These are phyloP conservation scores for Phytophthora chlamydospora DNA, from an alignment of 352 stramenopile genomes.

Conservation along the genomic window DNA sequence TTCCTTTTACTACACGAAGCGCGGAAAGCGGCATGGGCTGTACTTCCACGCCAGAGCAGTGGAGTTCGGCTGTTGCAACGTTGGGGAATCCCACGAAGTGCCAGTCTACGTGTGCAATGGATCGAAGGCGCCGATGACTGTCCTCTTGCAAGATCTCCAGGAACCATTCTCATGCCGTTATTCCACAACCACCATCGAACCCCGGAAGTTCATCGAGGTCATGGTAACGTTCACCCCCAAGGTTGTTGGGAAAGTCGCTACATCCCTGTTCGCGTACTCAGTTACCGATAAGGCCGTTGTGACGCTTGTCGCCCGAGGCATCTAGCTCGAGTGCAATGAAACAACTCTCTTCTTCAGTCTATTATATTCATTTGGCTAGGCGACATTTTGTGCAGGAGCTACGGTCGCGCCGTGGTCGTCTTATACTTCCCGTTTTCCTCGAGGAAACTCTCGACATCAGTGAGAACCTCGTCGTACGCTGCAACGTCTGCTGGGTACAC, in stretches of 20 bases:
- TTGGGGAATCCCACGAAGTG: constrained; percentile 80
- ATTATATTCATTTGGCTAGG: constrained; percentile 29
- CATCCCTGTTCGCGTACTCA: constrained; percentile 83
- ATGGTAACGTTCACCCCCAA: constrained; percentile 79
- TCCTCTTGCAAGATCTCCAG: constrained; percentile 82
- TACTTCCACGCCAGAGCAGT: constrained; percentile 89
- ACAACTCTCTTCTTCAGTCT: constrained; percentile 21
- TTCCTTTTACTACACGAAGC: constrained; percentile 89
- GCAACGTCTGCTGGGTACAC: constrained; percentile 86
- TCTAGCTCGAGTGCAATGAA: constrained; percentile 34
- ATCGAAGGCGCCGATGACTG: constrained; percentile 77
- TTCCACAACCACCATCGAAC: constrained; percentile 77
- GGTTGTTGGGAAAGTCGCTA: constrained; percentile 79
- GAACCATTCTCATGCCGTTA: constrained; percentile 81
- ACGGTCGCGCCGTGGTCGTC: constrained; percentile 26
- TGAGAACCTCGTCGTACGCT: constrained; percentile 73
- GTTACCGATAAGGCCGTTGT: constrained; percentile 81
- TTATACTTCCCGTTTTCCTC: constrained; percentile 52
- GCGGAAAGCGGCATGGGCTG: constrained; percentile 66
- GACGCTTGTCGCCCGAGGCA: constrained; percentile 75
- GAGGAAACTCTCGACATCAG: constrained; percentile 77
- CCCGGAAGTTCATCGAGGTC: constrained; percentile 87
- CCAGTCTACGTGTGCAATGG: constrained; percentile 90
- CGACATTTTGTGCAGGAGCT: constrained; percentile 19
- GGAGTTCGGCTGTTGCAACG: constrained; percentile 75